A percentile compares a stretch with the other conserved stretches of the same genome.
These are phyloP conservation scores for Persicaria maculosa DNA, from an alignment of 148 eudicot species.

Conservation along the genomic window DNA sequence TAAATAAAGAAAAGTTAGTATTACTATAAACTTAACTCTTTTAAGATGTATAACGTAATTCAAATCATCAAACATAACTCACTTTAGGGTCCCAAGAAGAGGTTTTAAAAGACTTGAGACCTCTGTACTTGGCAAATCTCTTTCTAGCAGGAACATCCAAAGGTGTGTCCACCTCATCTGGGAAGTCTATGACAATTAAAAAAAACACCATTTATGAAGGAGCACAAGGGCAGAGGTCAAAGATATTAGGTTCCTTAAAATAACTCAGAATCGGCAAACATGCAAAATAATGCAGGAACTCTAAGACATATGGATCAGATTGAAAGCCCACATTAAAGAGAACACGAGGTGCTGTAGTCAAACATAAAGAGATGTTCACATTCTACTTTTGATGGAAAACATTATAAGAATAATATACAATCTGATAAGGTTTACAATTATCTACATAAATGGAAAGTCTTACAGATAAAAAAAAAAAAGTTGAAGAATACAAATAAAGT, in stretches of 20 bases:
- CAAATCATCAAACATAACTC: conserved; percentile 16
- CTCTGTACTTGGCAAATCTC: conserved; percentile 92
- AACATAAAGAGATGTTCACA: background rate
- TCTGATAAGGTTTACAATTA: background rate
- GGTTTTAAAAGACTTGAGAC: conserved; percentile 90
- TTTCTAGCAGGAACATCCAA: conserved; percentile 80
- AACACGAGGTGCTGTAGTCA: background rate
- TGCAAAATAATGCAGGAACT: too few species aligned
- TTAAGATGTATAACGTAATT: background rate
- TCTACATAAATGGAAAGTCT: background rate
- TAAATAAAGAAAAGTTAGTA: conserved; percentile 18
- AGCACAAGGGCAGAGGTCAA: background rate
- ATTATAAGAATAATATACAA: background rate
- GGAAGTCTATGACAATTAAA: conserved; percentile 49
- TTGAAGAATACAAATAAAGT: conserved; percentile 13
- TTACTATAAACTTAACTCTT: background rate
- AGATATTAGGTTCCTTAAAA: background rate
- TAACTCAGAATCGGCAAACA: background rate
- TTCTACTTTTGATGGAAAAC: background rate
- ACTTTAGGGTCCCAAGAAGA: conserved; percentile 98
- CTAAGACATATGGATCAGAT: background rate
- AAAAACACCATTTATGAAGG: conserved; percentile 13
- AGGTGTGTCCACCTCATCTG: conserved; percentile 96
- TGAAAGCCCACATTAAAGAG: background rate
- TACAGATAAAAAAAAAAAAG: background rate